These are phyloP conservation scores for Lasiodiplodia sp. DNA, from an alignment of 2,329 filamentous ascomycete species.

Conservation along the genomic window DNA sequence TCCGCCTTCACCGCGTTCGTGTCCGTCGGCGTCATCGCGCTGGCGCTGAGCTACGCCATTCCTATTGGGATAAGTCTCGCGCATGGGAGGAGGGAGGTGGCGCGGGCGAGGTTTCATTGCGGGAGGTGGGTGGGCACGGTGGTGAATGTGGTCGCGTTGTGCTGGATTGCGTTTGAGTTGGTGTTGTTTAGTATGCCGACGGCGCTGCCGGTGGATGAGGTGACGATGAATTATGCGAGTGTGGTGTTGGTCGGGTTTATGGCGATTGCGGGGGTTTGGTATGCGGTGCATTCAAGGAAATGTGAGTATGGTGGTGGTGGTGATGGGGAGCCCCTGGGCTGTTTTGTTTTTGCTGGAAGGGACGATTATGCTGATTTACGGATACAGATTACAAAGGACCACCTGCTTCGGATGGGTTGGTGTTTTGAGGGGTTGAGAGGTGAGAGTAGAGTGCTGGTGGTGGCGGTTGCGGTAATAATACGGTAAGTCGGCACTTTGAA, in stretches of 20 bases:
- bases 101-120: constrained; percentile 58
- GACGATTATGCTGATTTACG: not conserved
- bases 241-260: constrained; percentile 64
- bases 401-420: constrained; percentile 3
- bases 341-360: no score
- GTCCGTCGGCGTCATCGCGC: constrained; percentile 63
- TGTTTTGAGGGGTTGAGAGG: not conserved
- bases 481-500: no score
- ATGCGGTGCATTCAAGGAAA: constrained; percentile 24
- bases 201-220: constrained; percentile 60
- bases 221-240: constrained; percentile 63
- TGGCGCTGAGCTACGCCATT: constrained; percentile 64
- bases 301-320: constrained; percentile 4
- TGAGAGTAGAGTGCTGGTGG: no score
- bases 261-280: constrained; percentile 22
- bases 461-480: no score
- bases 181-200: constrained; percentile 62
- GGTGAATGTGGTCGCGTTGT: constrained; percentile 56
- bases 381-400: constrained; percentile 2
- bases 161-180: constrained; percentile 57
- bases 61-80: constrained; percentile 62
- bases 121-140: constrained; percentile 52
- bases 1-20: constrained; percentile 60
- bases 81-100: constrained; percentile 52
- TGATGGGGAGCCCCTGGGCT: no score